Percentiles rank a stretch among this genome's conserved stretches.
These are phyloP conservation scores for Puccinia horiana DNA, from an alignment of 1,284 basidiomycete genomes.

Conservation along the genomic window DNA sequence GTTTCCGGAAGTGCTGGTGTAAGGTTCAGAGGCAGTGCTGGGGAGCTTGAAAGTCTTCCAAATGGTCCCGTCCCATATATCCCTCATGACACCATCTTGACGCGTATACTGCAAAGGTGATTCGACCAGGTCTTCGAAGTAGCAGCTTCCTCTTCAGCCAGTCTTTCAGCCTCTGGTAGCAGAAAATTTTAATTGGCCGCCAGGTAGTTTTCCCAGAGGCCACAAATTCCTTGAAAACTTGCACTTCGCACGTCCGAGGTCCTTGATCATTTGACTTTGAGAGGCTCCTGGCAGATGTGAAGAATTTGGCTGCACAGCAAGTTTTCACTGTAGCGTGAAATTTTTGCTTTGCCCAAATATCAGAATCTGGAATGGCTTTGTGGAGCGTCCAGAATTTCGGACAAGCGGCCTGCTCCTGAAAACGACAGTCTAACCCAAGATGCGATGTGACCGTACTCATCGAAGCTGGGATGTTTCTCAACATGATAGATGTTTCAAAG, in stretches of 20 bases:
- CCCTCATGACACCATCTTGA: slow-evolving; percentile 10
- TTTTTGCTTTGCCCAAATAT: slow-evolving; percentile 7
- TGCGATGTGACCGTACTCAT: neutral
- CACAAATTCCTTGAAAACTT: slow-evolving; percentile 1
- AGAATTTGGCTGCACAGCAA: neutral
- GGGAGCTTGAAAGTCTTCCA: slow-evolving; percentile 26
- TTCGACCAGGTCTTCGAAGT: slow-evolving; percentile 5
- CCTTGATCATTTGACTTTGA: neutral
- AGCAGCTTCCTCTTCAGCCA: slow-evolving; percentile 9
- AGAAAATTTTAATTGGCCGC: slow-evolving; percentile 12
- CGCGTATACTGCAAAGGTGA: neutral
- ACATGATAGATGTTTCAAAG: neutral
- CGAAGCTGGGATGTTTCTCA: neutral
- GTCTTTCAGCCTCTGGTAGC: slow-evolving; percentile 15
- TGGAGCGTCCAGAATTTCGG: slow-evolving; percentile 14
- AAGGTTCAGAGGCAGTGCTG: neutral
- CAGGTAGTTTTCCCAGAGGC: slow-evolving; percentile 4
- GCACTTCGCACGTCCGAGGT: neutral
- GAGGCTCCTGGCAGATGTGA: neutral
- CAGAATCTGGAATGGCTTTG: slow-evolving; percentile 7
- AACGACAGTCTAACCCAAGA: slow-evolving; percentile 2
- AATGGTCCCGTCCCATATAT: slow-evolving; percentile 39
- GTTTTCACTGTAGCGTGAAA: neutral
- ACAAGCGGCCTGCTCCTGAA: slow-evolving; percentile 1
- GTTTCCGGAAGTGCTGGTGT: slow-evolving; percentile 18